A percentile compares a stretch with the other conserved stretches of the same genome.
Evolutionary conservation across 2,329 filamentous ascomycete genomes (phyloP).

Genomic region (Leptographium wingfieldii): DNA sequence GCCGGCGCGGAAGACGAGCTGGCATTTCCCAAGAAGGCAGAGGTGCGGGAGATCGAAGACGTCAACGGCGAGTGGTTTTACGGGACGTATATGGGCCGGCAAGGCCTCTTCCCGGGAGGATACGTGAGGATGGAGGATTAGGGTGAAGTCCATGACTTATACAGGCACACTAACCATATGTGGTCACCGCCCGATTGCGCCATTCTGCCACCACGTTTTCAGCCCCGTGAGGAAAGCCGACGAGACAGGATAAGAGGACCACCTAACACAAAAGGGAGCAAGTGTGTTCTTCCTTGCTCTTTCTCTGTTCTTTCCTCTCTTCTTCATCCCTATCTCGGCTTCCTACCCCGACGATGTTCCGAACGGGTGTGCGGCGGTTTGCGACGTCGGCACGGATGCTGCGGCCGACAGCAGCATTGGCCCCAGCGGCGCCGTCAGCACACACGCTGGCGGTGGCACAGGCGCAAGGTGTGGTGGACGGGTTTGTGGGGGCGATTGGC

Average conservation of each 20-base stretch:
- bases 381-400: constrained; percentile 33
- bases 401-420: constrained; percentile 29
- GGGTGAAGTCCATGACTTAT: background rate
- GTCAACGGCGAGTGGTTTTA: constrained; percentile 87
- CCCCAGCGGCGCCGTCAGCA: constrained; percentile 30
- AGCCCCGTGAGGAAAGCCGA: background rate
- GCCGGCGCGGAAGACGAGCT: constrained; percentile 59
- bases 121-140: constrained; percentile 30
- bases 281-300: background rate
- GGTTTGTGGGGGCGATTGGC: constrained; percentile 87
- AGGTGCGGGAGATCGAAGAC: constrained; percentile 72
- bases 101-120: constrained; percentile 67
- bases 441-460: constrained; percentile 63
- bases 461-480: constrained; percentile 66
- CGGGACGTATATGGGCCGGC: constrained; percentile 70
- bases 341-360: constrained; percentile 44
- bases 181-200: background rate
- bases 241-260: background rate
- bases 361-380: constrained; percentile 55
- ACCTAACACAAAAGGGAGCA: background rate
- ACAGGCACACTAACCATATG: background rate
- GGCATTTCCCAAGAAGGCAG: constrained; percentile 69
- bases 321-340: background rate
- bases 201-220: background rate
- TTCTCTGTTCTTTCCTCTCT: background rate